Evolutionary conservation across 148 eudicot genomes (phyloP).

Genomic region (Linanthus parryae): DNA sequence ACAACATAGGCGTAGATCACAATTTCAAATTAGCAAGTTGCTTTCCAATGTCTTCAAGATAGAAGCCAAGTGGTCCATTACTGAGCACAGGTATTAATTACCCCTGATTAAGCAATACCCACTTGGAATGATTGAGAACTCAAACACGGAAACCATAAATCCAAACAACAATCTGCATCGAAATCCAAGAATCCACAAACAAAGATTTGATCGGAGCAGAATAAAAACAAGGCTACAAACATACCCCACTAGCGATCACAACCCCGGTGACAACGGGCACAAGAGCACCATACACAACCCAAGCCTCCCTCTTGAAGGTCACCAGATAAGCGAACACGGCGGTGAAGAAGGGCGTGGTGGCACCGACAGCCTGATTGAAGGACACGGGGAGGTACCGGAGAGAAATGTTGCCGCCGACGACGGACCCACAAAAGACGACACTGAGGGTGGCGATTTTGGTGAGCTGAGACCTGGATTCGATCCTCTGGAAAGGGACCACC

Average conservation of each 20-base stretch:
- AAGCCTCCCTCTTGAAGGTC: slow-evolving; percentile 79
- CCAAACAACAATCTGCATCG: not conserved
- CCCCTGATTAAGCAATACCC: too few relatives aligned
- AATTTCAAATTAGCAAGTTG: too few relatives aligned
- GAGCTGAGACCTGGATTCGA: slow-evolving; percentile 69
- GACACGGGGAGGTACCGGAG: slow-evolving; percentile 73
- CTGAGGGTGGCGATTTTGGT: slow-evolving; percentile 59
- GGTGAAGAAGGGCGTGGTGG: slow-evolving; percentile 97
- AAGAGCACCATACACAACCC: slow-evolving; percentile 77
- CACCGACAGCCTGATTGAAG: slow-evolving; percentile 96
- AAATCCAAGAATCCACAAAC: not conserved
- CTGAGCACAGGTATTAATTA: too few relatives aligned
- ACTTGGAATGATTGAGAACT: too few relatives aligned
- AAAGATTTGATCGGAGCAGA: not conserved
- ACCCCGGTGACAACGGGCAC: slow-evolving; percentile 95
- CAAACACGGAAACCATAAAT: too few relatives aligned
- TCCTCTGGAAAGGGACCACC: slow-evolving; percentile 61
- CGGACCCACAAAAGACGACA: slow-evolving; percentile 83
- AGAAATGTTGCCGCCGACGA: slow-evolving; percentile 91
- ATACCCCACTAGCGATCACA: slow-evolving; percentile 95
- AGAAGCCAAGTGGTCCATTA: too few relatives aligned
- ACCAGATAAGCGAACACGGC: slow-evolving; percentile 83
- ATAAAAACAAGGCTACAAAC: slow-evolving; percentile 5
- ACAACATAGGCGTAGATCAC: too few relatives aligned
- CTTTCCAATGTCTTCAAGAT: too few relatives aligned